Evolutionary conservation across 106 monocot genomes (phyloP), one percentile per base, ranked within the genome.

Genomic region (Vanilla planifolia): DNA sequence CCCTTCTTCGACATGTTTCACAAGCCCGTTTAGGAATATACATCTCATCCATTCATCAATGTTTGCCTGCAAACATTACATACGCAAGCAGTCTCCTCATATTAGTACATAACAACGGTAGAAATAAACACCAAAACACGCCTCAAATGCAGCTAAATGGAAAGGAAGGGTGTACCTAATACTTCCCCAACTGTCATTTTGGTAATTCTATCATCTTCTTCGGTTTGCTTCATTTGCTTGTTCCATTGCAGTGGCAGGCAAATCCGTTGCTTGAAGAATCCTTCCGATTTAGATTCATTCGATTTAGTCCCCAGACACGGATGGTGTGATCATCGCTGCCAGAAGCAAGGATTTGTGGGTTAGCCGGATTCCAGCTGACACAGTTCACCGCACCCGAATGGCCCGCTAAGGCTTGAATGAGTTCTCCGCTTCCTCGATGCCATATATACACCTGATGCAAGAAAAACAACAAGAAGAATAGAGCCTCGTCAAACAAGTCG

Each of bases 341-440:
- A 3, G 85, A 85, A 36, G 80, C 85, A 8, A 85, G 76, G 76
- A 85, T 85, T 75, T 80, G 73, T 7, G 76, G 80, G 19, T 80
- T 70, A 2, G 50, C 64, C 1, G 85, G 80, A 42, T 80, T 85
- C 85, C 85, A 85, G 57, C 85, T 80, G 33, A 85, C 85, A 35
- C 80, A 80, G 66, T 85, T 84, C 41, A 84, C 79, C 6, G 75
- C 67, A 11, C 76, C 84, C 13, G 84, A 58, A 29, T 84, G 84
- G 4, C 85, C 85, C 9, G 72, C 59, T 19, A 85, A 48, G 26
- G 80, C 33, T 2, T 69, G 51, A 26, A 85, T 73, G 9, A 85
- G 76, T 32, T 76, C 62, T 24, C 79, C 76, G 0, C 69, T 73
- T n/a, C 30, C 61, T 28, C 85, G 67, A 59, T 73, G 85, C 85